Evolutionary conservation across 163 green algal genomes (phyloP), one percentile per base, ranked within the genome.

Genomic region (Prototheca cutis): DNA sequence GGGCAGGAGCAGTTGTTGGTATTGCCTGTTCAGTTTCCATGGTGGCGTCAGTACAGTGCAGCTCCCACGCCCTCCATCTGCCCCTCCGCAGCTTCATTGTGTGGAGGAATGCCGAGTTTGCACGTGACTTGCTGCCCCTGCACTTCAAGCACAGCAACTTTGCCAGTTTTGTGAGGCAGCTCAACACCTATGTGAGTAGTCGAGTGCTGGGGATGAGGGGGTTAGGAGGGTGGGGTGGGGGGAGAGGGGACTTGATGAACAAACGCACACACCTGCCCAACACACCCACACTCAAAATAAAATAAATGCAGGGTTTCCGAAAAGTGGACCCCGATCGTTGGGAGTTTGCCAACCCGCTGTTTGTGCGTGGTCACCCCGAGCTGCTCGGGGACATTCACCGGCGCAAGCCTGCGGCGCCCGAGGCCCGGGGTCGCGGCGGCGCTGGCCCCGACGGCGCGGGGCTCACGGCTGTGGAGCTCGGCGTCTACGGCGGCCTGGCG

Each of bases 111-210:
- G 77, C 80, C 0, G 90, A 95, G 48, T 97, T 96, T 67, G 82
- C 85, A 2, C 64, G 80, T 3, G 84, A 97, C 59, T 63, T 98
- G 40, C 81, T 99, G 32, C 92, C 93, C 2, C 49, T 67, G 2
- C 83, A 96, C 71, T 99, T 99, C 82, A 98, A 98, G 74, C 92
- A 98, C 79, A 96, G 94, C 70, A 96, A 96, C 68, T 97, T 97
- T 62, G 94, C 83, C 28, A 89, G 70, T 61, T 99, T 99, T 68
- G 91, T 99, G 42, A 75, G 93, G 17, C 91, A 98, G 68, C 82
- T 98, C 2, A 98, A 98, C 72, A 97, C 91, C n/a, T 98, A 97
- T 67, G 89, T 94, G 68, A n/a, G n/a, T n/a, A 74, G 82, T 58
- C 6, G 29, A 19, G 4, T 13, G 10, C n/a, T 24, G 27, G 29